Conservation (phyloP, 169 alveolate species). For the Cystoisospora suis region DNA sequence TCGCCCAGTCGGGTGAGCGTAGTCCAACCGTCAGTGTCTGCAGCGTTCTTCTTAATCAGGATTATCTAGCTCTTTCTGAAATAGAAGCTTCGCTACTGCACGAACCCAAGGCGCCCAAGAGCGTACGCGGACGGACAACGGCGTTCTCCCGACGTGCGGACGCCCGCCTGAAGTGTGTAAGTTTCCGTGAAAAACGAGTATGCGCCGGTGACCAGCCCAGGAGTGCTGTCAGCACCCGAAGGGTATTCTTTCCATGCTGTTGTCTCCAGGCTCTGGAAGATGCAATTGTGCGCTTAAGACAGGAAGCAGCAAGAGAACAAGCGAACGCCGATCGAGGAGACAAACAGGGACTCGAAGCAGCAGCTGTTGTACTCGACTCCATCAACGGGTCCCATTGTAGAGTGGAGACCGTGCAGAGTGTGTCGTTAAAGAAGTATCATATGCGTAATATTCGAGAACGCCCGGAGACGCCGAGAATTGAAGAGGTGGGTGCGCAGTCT, state of each 20-base stretch:
- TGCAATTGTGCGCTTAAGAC: background rate
- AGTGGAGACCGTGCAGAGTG: background rate
- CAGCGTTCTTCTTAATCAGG: slow-evolving; percentile 2
- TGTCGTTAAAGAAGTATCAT: background rate
- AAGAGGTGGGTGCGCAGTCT: background rate
- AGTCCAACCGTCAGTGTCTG: too few relatives aligned
- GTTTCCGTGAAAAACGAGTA: too few relatives aligned
- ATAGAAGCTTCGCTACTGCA: background rate
- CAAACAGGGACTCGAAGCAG: background rate
- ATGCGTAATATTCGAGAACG: slow-evolving; percentile 28
- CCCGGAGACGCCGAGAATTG: slow-evolving; percentile 24
- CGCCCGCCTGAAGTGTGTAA: background rate
- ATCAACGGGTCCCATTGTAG: background rate
- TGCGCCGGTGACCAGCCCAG: too few relatives aligned
- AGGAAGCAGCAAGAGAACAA: slow-evolving; percentile 5
- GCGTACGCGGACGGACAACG: background rate
- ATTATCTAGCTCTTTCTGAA: slow-evolving; percentile 14
- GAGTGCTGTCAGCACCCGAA: background rate
- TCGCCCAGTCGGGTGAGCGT: too few relatives aligned
- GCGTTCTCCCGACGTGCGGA: background rate
- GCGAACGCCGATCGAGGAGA: background rate
- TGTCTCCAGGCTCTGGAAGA: slow-evolving; percentile 30
- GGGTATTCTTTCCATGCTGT: background rate
- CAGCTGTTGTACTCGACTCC: background rate
- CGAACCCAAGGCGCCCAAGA: background rate